Percentiles rank a stretch among this genome's conserved stretches.
Evolutionary conservation across 805 yeast genomes (phyloP).

Genomic region (Cyberlindnera mississippiensis): DNA sequence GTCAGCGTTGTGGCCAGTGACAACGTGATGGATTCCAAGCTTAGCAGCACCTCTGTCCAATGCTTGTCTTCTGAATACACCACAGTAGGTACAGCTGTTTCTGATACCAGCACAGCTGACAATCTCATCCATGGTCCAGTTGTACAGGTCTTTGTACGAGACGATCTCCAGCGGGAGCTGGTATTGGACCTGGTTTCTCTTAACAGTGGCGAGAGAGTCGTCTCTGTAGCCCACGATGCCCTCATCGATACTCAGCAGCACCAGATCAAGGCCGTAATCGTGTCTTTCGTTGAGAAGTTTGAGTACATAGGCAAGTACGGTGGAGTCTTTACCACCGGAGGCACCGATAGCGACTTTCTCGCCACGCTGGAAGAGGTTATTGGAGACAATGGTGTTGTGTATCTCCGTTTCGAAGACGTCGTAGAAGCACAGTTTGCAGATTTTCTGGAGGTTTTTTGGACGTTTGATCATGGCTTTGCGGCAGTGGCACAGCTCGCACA

Average conservation of each 20-base stretch:
- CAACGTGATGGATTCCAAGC: constrained; percentile 81
- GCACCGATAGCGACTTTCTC: constrained; percentile 97
- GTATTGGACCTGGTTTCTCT: constrained; percentile 85
- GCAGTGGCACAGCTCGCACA: constrained; percentile 81
- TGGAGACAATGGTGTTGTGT: constrained; percentile 77
- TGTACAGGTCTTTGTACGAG: constrained; percentile 82
- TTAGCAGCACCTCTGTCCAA: constrained; percentile 92
- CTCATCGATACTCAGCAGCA: constrained; percentile 85
- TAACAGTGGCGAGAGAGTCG: constrained; percentile 94
- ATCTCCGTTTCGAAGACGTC: constrained; percentile 92
- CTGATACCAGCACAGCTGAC: constrained; percentile 92
- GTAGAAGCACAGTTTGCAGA: constrained; percentile 89
- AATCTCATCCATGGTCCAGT: constrained; percentile 99
- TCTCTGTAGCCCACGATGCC: constrained; percentile 97
- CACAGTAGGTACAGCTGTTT: constrained; percentile 96
- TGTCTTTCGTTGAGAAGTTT: constrained; percentile 86
- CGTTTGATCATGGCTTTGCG: constrained; percentile 84
- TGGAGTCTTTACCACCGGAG: constrained; percentile 97
- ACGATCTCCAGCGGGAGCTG: constrained; percentile 75
- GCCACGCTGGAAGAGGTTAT: constrained; percentile 69
- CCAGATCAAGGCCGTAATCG: constrained; percentile 81
- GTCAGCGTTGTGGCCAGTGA: constrained; percentile 98
- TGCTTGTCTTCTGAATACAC: constrained; percentile 95
- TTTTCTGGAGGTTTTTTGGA: constrained; percentile 86
- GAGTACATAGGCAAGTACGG: constrained; percentile 86